Base-by-base conservation (phyloP, 257 asterid species). In the Rubia yunnanensis region DNA sequence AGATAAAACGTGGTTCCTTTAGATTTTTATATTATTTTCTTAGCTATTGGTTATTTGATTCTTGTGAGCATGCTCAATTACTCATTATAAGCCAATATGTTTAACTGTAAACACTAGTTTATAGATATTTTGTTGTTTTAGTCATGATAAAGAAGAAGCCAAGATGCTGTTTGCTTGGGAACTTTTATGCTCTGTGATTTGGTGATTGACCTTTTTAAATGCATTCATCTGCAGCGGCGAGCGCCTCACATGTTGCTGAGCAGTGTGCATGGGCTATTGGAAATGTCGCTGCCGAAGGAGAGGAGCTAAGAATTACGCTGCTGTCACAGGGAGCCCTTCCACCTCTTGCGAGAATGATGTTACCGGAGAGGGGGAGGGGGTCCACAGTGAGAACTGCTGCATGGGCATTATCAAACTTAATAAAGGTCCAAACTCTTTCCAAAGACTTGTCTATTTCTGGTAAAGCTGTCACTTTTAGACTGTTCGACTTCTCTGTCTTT, bases 221-320 rank as follows among this genome's bases (percentile, higher is more conserved):
- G 59, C 55, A 61, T 28, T 49, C 50, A 32, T 68, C 57, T 72
- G 72, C 77, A 91, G 98, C 90, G 71, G 90, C 88, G 79, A 90
- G 97, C 77, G 80, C 95, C 15, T 70, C 71, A 60, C 95, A 86
- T 73, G 97, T 94, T 30, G 95, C 95, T 18, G 99, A 94, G 86
- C 99, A 94, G 77, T 94, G 99, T 66, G 95, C 99, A 34, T 90
- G 99, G 99, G 97, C 97, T 66, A 73, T 90, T 75, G 99, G 99
- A 69, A 94, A 94, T 85, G 95, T 94, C 72, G 95, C 99, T 28
- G 96, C 95, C 59, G 99, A 90, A 88, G 96, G 91, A 74, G 92
- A 85, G 81, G 95, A 90, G 67, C 78, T 94, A 69, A 78, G 99
- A 79, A 83, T 60, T 70, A 72, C 83, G 76, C 79, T 94, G 63